These are phyloP conservation scores for Penicillium tannophilum DNA, from an alignment of 495 filamentous ascomycete species.

Conservation along the genomic window DNA sequence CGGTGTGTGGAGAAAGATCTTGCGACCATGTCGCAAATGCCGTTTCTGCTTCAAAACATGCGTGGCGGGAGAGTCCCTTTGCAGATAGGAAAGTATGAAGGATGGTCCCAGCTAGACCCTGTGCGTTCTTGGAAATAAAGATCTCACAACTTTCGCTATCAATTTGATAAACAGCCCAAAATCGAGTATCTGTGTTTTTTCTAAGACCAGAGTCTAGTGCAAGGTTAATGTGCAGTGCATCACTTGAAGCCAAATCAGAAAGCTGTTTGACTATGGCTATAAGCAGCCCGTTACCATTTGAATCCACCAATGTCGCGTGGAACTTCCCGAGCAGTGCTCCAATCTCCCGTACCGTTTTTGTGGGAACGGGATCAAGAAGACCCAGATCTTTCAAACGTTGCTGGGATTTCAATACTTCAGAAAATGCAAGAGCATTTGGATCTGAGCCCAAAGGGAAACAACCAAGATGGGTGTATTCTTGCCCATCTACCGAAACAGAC, in stretches of 20 bases:
- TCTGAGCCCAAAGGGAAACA: slow-evolving; percentile 60
- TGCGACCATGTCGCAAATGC: slow-evolving; percentile 43
- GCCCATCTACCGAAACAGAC: slow-evolving; percentile 49
- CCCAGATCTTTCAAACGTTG: slow-evolving; percentile 46
- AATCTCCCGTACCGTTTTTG: slow-evolving; percentile 37
- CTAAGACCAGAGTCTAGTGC: slow-evolving; percentile 59
- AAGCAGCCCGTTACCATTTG: slow-evolving; percentile 23
- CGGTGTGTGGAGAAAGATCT: slow-evolving; percentile 32
- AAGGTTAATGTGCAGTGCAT: slow-evolving; percentile 40
- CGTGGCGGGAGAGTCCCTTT: slow-evolving; percentile 47
- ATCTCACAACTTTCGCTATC: slow-evolving; percentile 49
- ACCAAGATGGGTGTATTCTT: slow-evolving; percentile 50
- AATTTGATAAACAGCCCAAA: slow-evolving; percentile 57
- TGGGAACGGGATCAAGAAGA: slow-evolving; percentile 48
- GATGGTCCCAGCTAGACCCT: slow-evolving; percentile 51
- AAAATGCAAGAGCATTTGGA: slow-evolving; percentile 44
- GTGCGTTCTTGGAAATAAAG: slow-evolving; percentile 57
- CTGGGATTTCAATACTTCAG: slow-evolving; percentile 53
- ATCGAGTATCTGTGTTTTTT: slow-evolving; percentile 47
- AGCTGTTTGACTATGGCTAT: slow-evolving; percentile 35
- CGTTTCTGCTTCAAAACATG: slow-evolving; percentile 55
- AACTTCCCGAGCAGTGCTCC: slow-evolving; percentile 36
- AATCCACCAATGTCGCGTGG: slow-evolving; percentile 26
- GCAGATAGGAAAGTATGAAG: slow-evolving; percentile 60
- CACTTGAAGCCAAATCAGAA: slow-evolving; percentile 31